Conservation (phyloP, 225 moss, liverwort and hornwort genomes). For the Polytrichum formosum region DNA sequence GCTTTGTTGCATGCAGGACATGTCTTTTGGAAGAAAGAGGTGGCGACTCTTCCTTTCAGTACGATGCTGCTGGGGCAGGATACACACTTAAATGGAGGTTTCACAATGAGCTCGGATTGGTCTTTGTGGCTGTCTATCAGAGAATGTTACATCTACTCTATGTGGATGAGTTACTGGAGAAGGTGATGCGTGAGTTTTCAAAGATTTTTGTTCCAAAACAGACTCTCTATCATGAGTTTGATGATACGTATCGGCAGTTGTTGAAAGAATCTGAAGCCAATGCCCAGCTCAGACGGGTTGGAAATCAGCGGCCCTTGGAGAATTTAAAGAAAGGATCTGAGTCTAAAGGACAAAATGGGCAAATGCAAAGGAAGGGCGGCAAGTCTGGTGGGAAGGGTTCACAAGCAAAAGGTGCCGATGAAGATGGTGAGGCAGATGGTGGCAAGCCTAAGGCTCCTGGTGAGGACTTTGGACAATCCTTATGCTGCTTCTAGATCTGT, state of each 20-base stretch:
- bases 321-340: constrained; percentile 60
- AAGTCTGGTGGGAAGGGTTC: constrained; percentile 50
- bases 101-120: constrained; percentile 95
- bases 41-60: constrained; percentile 93
- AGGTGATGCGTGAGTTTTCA: constrained; percentile 85
- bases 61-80: constrained; percentile 83
- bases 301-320: constrained; percentile 39
- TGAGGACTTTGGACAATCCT: neutral
- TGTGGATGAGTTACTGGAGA: constrained; percentile 89
- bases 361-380: constrained; percentile 57
- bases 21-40: constrained; percentile 95
- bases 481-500: neutral
- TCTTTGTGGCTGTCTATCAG: constrained; percentile 96
- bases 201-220: constrained; percentile 49
- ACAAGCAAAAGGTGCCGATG: constrained; percentile 33
- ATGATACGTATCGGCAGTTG: constrained; percentile 83
- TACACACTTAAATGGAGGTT: constrained; percentile 99
- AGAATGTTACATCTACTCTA: constrained; percentile 91
- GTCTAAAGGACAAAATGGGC: constrained; percentile 43
- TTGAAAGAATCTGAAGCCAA: constrained; percentile 77
- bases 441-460: constrained; percentile 26
- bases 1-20: constrained; percentile 22
- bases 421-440: constrained; percentile 52
- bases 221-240: constrained; percentile 69
- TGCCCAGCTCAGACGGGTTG: constrained; percentile 66